Base-by-base conservation (phyloP, 1,139 yeast species). In the Taiozyma sp. region DNA sequence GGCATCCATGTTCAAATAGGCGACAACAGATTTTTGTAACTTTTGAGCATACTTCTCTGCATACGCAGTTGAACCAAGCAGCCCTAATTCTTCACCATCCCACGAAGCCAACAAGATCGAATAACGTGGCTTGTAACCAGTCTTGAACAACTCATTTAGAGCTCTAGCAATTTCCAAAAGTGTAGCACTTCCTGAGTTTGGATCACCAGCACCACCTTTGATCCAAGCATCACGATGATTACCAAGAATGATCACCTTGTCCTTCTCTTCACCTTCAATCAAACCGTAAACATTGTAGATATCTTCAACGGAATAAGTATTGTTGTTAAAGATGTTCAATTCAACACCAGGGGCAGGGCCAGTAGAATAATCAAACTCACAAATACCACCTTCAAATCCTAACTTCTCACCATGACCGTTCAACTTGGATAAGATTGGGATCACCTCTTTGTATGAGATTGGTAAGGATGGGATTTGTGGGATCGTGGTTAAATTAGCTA, bases 181-280 rank as follows among this genome's bases (percentile, higher is more conserved):
- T 1, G 71, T 77, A 0, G 88, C 81, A 32, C 83, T 74, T 0
- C 89, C 89, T 45, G 83, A 75, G 64, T 82, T 83, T 45, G 90
- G 88, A 64, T 84, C 89, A 16, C 81, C 83, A 3, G 87, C 87
- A 22, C 87, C 87, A 49, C 85, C 85, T 48, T 77, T 75, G 53
- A 86, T 82, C 89, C 89, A 84, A 2, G 88, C 79, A 60, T 84
- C 90, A 51, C 88, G 76, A 60, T 84, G 90, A 62, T 83, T 83
- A 43, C 90, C 90, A 45, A 84, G 63, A 30, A 84, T 62, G 48
- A 84, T 72, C 5, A 79, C 79, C 53, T 80, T 82, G 50, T 76
- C 73, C 30, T 67, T 62, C 40, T 72, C 68, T n/a, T 66, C 65
- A 41, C 90, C 90, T 48, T 73, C 74, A 43, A 81, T 66, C 35